Percentiles rank a stretch among this genome's conserved stretches.
Evolutionary conservation across 352 stramenopile species (phyloP).

Genomic region (Chrysophaeum taylorii): DNA sequence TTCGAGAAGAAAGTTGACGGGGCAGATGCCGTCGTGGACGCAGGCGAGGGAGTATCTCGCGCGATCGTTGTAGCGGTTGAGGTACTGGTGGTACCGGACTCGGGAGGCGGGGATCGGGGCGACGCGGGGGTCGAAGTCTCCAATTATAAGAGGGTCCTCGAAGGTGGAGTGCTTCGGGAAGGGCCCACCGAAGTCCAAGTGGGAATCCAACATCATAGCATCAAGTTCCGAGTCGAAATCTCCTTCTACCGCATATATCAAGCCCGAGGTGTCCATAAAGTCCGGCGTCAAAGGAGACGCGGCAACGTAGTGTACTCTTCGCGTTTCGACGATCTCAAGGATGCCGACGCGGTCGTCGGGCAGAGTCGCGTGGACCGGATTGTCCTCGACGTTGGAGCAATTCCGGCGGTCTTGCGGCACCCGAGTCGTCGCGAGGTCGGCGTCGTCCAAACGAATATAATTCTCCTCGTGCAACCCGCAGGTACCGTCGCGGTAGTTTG

Average conservation of each 20-base stretch:
- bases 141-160: too few species aligned
- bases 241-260: slow-evolving; percentile 41
- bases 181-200: slow-evolving; percentile 25
- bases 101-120: slow-evolving; percentile 26
- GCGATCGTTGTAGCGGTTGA: slow-evolving; percentile 40
- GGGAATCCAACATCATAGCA: slow-evolving; percentile 23
- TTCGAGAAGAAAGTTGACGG: slow-evolving; percentile 45
- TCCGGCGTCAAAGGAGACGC: slow-evolving; percentile 76
- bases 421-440: slow-evolving; percentile 28
- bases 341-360: slow-evolving; percentile 78
- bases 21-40: slow-evolving; percentile 40
- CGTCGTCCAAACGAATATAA: slow-evolving; percentile 40
- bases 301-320: slow-evolving; percentile 82
- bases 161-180: slow-evolving; percentile 26
- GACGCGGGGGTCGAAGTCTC: too few species aligned
- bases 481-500: slow-evolving; percentile 82
- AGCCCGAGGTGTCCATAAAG: slow-evolving; percentile 65
- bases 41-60: slow-evolving; percentile 43
- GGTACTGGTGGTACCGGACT: slow-evolving; percentile 41
- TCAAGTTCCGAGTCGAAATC: too few species aligned
- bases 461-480: slow-evolving; percentile 51
- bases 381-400: slow-evolving; percentile 86
- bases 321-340: slow-evolving; percentile 65
- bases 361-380: slow-evolving; percentile 74
- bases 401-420: slow-evolving; percentile 29